Percentiles rank a stretch among this genome's conserved stretches.
Conservation (phyloP, 2,329 filamentous ascomycete species). For the Colletotrichum endophyticum region DNA sequence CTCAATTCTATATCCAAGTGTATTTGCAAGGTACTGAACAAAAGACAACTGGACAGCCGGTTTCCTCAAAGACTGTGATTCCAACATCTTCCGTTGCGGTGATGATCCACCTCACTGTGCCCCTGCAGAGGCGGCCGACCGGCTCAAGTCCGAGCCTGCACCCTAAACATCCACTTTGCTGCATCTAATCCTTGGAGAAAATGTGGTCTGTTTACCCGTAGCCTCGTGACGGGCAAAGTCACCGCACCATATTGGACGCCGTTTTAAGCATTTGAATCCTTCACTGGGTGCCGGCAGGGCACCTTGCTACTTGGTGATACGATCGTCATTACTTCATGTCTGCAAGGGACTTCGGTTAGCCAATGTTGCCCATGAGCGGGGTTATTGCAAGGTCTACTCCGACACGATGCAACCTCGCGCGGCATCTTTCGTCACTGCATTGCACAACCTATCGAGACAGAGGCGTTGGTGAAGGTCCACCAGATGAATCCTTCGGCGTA, state of each 20-base stretch:
- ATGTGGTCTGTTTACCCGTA: background rate
- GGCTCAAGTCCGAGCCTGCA: background rate
- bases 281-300: background rate
- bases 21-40: background rate
- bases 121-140: background rate
- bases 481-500: background rate
- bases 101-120: background rate
- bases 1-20: background rate
- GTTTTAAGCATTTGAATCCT: background rate
- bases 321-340: background rate
- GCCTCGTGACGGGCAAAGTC: background rate
- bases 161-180: background rate
- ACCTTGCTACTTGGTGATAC: background rate
- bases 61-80: background rate
- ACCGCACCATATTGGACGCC: background rate
- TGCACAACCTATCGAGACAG: background rate
- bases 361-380: background rate
- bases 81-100: background rate
- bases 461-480: background rate
- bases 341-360: background rate
- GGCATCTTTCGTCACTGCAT: background rate
- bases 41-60: background rate
- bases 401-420: background rate
- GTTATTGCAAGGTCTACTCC: background rate
- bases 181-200: background rate